Conservation (phyloP, 2,329 filamentous ascomycete species). For the Cordyceps tenuipes region DNA sequence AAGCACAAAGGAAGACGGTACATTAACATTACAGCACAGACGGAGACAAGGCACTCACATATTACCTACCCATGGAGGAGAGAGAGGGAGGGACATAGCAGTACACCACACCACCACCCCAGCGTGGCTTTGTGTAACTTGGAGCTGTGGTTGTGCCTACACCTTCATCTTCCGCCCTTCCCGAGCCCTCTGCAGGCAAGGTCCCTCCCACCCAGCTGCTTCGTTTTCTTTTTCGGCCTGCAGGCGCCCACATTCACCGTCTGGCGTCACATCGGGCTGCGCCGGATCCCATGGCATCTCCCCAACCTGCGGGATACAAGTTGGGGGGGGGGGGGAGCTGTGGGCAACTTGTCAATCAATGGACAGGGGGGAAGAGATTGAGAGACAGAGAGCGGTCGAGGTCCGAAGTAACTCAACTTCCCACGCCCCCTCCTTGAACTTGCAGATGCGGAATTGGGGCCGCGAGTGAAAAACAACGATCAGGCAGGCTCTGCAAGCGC, state of each 20-base stretch:
- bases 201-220: background rate
- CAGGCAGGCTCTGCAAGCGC: background rate
- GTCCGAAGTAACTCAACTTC: background rate
- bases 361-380: background rate
- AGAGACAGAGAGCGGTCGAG: background rate
- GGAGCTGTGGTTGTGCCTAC: background rate
- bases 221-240: background rate
- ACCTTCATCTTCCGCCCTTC: background rate
- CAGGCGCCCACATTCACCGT: slow-evolving; percentile 1
- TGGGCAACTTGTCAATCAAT: background rate
- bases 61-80: too few relatives aligned
- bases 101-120: too few relatives aligned
- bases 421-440: background rate
- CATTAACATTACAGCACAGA: too few relatives aligned
- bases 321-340: background rate
- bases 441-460: background rate
- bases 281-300: background rate
- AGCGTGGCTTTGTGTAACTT: too few relatives aligned
- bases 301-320: background rate
- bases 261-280: background rate
- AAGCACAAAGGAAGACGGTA: background rate
- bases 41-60: too few relatives aligned
- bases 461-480: background rate
- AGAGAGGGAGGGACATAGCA: too few relatives aligned
- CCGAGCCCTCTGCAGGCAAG: background rate